phyloP scores from a whole-genome alignment of 805 yeast species.

The Deakozyma indianensis region DNA sequence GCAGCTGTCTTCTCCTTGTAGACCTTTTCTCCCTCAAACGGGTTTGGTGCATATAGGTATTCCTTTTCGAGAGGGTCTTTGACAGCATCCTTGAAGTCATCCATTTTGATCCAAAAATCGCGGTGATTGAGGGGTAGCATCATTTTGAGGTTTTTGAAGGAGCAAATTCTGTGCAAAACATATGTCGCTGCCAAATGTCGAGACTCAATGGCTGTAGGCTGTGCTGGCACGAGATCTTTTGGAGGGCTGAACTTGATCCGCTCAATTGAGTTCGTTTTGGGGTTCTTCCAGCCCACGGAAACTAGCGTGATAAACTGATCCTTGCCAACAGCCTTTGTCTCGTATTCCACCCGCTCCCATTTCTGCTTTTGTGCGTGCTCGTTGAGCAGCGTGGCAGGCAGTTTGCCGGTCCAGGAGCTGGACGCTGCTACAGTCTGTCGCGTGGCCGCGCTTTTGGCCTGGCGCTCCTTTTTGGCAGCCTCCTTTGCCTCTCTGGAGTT shows the following conservation, averaged over 20 bases:
- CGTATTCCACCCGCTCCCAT: conserved; percentile 80
- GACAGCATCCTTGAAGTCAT: conserved; percentile 37
- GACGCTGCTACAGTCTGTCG: conserved; percentile 42
- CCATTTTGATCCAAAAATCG: conserved; percentile 63
- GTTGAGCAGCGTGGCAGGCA: conserved; percentile 74
- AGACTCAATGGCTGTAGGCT: conserved; percentile 78
- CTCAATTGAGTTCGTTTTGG: conserved; percentile 61
- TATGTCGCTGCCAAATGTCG: conserved; percentile 84
- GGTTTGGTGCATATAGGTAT: conserved; percentile 52
- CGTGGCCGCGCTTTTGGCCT: conserved; percentile 15
- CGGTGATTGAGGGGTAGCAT: conserved; percentile 75
- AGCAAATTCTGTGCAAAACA: conserved; percentile 66
- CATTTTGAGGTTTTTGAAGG: conserved; percentile 73
- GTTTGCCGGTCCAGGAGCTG: conserved; percentile 86
- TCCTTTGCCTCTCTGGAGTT: conserved; percentile 8
- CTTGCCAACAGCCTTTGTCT: conserved; percentile 27
- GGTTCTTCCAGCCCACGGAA: conserved; percentile 55
- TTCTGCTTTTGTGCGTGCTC: conserved; percentile 79
- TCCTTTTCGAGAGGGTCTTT: conserved; percentile 35
- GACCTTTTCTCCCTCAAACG: conserved; percentile 57
- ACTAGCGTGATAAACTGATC: conserved; percentile 56
- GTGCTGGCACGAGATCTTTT: conserved; percentile 39
- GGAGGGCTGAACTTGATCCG: conserved; percentile 40
- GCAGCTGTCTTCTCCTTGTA: conserved; percentile 25
- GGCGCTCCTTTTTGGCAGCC: conserved; percentile 20